Evolutionary conservation across 2,329 filamentous ascomycete genomes (phyloP).

Genomic region (Fusarium sublunatum): DNA sequence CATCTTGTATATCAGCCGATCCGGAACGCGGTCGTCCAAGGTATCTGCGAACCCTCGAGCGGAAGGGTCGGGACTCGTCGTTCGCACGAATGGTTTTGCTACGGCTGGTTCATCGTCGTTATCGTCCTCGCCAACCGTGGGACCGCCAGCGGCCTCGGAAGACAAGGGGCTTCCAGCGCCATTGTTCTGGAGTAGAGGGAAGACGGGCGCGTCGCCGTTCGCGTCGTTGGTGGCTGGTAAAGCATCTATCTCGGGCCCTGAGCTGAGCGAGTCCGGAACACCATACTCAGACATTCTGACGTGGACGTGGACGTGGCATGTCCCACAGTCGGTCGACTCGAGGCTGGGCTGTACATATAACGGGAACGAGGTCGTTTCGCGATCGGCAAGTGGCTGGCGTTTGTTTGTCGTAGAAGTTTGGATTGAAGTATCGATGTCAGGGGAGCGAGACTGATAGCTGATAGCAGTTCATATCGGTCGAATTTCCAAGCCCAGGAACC

Average conservation of each 20-base stretch:
- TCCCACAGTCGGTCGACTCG: constrained; percentile 4
- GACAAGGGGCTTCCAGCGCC: constrained; percentile 47
- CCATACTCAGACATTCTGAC: constrained; percentile 44
- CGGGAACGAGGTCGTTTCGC: not conserved
- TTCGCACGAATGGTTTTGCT: constrained; percentile 67
- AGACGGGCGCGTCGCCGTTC: constrained; percentile 46
- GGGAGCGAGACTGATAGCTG: not conserved
- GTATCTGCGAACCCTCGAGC: constrained; percentile 47
- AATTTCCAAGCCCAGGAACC: not conserved
- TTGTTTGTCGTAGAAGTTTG: constrained; percentile 1
- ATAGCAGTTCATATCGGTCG: not conserved
- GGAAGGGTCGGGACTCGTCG: constrained; percentile 62
- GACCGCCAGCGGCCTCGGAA: constrained; percentile 41
- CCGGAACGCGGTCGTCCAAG: constrained; percentile 49
- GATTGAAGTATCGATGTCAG: not conserved
- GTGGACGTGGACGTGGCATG: constrained; percentile 18
- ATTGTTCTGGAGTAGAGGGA: constrained; percentile 53
- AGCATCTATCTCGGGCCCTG: constrained; percentile 29
- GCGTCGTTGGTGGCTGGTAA: constrained; percentile 31
- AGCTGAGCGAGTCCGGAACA: constrained; percentile 38
- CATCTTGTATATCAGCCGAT: constrained; percentile 72
- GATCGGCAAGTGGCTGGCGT: not conserved
- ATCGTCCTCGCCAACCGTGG: constrained; percentile 57
- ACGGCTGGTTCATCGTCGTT: constrained; percentile 69
- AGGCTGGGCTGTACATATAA: constrained; percentile 14